Conservation (phyloP, 1,284 basidiomycete species). For the Xerocomus nothofagi region DNA sequence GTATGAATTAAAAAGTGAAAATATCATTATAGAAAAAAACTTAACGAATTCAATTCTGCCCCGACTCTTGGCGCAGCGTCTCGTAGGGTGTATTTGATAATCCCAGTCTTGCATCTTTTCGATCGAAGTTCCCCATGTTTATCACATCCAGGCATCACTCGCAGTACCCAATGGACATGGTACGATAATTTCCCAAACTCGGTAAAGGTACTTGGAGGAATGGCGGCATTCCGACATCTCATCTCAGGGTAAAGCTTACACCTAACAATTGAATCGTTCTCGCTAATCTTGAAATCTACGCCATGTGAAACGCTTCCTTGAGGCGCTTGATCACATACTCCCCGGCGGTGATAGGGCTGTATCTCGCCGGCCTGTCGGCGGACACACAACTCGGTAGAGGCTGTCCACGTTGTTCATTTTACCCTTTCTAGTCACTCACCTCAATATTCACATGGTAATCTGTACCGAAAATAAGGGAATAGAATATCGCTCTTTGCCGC, state of each 20-base stretch:
- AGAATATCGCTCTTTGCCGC: slow-evolving; percentile 71
- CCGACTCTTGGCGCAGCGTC: too few relatives aligned
- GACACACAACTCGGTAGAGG: slow-evolving; percentile 71
- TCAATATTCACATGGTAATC: slow-evolving; percentile 74
- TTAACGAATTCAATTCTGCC: too few relatives aligned
- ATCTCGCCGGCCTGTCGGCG: slow-evolving; percentile 56
- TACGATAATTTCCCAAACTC: too few relatives aligned
- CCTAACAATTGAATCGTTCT: neutral
- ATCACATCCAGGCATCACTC: too few relatives aligned
- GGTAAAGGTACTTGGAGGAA: too few relatives aligned
- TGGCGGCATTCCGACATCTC: neutral
- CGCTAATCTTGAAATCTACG: slow-evolving; percentile 1
- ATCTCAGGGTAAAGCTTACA: neutral
- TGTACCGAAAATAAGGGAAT: slow-evolving; percentile 82
- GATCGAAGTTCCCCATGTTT: too few relatives aligned
- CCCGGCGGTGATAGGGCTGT: slow-evolving; percentile 61
- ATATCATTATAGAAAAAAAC: too few relatives aligned
- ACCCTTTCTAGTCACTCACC: slow-evolving; percentile 39
- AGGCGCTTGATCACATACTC: slow-evolving; percentile 62
- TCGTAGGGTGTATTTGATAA: too few relatives aligned
- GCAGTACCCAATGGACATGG: too few relatives aligned
- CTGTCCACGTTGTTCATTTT: slow-evolving; percentile 32
- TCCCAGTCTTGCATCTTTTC: too few relatives aligned
- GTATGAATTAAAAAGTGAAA: too few relatives aligned
- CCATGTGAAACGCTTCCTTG: slow-evolving; percentile 47